These are phyloP conservation scores for Camellia lanceoleosa DNA, from an alignment of 148 eudicot genomes.

Conservation along the genomic window DNA sequence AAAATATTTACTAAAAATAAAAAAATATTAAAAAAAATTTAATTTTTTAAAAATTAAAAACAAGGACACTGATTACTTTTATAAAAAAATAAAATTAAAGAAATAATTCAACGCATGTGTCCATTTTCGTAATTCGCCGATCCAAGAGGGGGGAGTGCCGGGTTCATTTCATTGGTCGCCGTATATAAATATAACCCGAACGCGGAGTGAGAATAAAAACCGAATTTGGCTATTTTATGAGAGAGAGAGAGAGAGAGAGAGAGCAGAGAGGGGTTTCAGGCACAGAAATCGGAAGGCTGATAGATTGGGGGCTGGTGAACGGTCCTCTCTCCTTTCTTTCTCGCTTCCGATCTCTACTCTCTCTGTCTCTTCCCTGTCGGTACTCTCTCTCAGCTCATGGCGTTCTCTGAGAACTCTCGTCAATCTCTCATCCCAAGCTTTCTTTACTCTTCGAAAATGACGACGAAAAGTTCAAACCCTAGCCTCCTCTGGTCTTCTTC, in stretches of 20 bases:
- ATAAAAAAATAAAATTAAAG: no score
- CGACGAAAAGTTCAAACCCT: neutral
- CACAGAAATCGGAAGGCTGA: conserved; percentile 4
- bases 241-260: neutral
- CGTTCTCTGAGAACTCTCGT: conserved; percentile 9
- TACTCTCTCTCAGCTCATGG: conserved; percentile 8
- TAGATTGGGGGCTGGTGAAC: neutral
- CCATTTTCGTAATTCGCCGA: no score
- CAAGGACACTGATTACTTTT: no score
- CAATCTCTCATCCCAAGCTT: conserved; percentile 38
- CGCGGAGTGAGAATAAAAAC: neutral
- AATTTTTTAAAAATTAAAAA: no score
- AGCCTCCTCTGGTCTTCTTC: neutral
- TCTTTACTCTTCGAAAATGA: conserved; percentile 26
- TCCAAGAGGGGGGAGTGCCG: no score
- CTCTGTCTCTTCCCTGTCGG: neutral
- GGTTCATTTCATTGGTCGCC: neutral
- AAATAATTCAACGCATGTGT: no score
- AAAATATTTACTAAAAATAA: no score
- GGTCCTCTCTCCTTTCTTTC: conserved; percentile 5
- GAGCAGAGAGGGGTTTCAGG: no score
- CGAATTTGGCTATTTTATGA: neutral
- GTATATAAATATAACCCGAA: neutral
- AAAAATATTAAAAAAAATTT: no score
- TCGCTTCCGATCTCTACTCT: neutral